phyloP scores from a whole-genome alignment of 441 rosid species.

The California macrophylla region DNA sequence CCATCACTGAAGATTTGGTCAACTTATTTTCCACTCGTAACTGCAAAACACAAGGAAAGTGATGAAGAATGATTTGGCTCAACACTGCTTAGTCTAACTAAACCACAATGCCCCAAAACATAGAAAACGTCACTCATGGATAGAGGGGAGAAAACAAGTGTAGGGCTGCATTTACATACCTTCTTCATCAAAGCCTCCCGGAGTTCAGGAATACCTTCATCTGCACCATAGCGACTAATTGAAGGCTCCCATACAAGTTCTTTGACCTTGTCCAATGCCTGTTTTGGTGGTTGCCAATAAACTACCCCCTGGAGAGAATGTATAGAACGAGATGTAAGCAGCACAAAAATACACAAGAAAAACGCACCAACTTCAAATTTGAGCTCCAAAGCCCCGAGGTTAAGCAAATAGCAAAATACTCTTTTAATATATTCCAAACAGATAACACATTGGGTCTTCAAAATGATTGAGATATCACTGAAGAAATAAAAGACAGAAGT shows the following conservation, averaged over 20 bases:
- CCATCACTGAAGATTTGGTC: conserved; percentile 75
- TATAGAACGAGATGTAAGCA: conserved; percentile 13
- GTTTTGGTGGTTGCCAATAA: conserved; percentile 86
- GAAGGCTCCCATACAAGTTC: conserved; percentile 71
- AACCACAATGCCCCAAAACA: conserved; percentile 3
- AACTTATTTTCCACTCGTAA: conserved; percentile 63
- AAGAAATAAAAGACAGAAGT: neutral
- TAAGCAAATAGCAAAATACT: neutral
- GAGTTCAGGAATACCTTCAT: conserved; percentile 80
- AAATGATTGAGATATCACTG: neutral
- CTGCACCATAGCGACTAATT: conserved; percentile 77
- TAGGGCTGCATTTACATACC: conserved; percentile 29
- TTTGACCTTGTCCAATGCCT: conserved; percentile 68
- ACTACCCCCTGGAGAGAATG: conserved; percentile 66
- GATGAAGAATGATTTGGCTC: neutral
- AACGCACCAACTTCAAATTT: neutral
- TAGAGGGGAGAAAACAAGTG: conserved; percentile 1
- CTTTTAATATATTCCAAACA: neutral
- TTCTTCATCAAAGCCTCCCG: conserved; percentile 56
- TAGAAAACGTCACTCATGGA: conserved; percentile 10
- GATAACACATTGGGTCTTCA: neutral
- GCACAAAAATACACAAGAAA: neutral
- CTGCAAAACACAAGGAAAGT: conserved; percentile 30
- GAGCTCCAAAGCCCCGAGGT: neutral
- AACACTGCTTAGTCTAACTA: neutral